These are phyloP conservation scores for Neoscytalidium dimidiatum DNA, from an alignment of 2,329 filamentous ascomycete species.

Conservation along the genomic window DNA sequence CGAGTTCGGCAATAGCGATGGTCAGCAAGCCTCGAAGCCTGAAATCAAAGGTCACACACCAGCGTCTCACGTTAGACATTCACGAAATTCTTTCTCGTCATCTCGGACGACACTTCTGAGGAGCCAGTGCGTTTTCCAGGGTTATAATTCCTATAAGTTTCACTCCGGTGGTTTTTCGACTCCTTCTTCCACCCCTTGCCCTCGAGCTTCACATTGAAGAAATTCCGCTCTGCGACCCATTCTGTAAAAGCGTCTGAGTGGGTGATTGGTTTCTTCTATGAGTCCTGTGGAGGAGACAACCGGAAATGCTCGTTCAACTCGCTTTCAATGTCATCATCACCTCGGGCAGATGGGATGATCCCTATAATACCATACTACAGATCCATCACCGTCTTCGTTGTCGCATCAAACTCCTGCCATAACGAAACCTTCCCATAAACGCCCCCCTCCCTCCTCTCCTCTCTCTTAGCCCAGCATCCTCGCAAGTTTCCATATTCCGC, in stretches of 20 bases:
- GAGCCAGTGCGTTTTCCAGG: background rate
- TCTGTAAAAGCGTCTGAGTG: too few relatives aligned
- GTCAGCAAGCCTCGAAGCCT: background rate
- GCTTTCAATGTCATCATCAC: too few relatives aligned
- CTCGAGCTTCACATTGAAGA: too few relatives aligned
- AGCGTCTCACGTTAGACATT: background rate
- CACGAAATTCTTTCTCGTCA: too few relatives aligned
- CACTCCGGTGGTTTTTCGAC: background rate
- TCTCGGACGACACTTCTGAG: too few relatives aligned
- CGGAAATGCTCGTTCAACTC: too few relatives aligned
- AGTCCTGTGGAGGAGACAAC: too few relatives aligned
- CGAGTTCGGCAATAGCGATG: background rate
- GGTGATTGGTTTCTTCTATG: too few relatives aligned
- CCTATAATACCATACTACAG: background rate
- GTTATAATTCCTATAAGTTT: background rate
- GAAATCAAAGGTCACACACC: background rate
- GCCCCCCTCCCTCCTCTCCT: too few relatives aligned
- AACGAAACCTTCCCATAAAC: background rate
- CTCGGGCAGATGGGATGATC: background rate
- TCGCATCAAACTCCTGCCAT: background rate
- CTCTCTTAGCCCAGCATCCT: background rate
- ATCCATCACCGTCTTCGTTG: background rate
- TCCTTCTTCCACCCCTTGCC: too few relatives aligned
- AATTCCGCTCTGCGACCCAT: too few relatives aligned
- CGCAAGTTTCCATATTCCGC: background rate